Conservation (phyloP, 2,329 filamentous ascomycete genomes). For the Thielaviopsis punctulata region DNA sequence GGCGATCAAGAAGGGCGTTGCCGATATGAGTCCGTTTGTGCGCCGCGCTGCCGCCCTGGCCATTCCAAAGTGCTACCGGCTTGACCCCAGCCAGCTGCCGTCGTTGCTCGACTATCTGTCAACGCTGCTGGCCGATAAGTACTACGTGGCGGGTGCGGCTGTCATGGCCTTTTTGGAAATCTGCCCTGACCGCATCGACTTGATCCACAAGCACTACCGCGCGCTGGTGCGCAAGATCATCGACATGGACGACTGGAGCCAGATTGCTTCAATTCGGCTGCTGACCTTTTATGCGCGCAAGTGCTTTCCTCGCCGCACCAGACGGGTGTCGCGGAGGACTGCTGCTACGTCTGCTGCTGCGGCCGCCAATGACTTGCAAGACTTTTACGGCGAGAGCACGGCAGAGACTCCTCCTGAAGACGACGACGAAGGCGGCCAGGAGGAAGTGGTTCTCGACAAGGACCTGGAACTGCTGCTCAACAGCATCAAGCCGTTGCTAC, state of each 20-base stretch:
- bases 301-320: constrained; percentile 64
- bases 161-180: constrained; percentile 79
- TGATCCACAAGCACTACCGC: constrained; percentile 83
- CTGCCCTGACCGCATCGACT: constrained; percentile 70
- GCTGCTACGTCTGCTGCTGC: constrained; percentile 19
- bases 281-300: constrained; percentile 72
- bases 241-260: constrained; percentile 99
- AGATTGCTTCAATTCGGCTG: constrained; percentile 64
- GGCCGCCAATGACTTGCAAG: constrained; percentile 34
- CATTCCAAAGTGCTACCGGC: constrained; percentile 85
- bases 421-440: constrained; percentile 31
- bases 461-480: constrained; percentile 72
- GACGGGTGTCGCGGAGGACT: constrained; percentile 24
- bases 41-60: constrained; percentile 83
- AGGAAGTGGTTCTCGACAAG: constrained; percentile 53
- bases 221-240: constrained; percentile 74
- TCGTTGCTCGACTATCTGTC: constrained; percentile 71
- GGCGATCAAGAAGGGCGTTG: constrained; percentile 83
- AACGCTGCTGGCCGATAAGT: constrained; percentile 69
- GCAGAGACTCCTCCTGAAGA: constrained; percentile 18
- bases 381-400: constrained; percentile 58
- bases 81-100: constrained; percentile 73
- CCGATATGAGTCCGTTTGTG: constrained; percentile 88
- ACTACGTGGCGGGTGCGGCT: constrained; percentile 89
- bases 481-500: constrained; percentile 65